phyloP scores from a whole-genome alignment of 768 basidiomycete genomes.

The Saitozyma podzolica region DNA sequence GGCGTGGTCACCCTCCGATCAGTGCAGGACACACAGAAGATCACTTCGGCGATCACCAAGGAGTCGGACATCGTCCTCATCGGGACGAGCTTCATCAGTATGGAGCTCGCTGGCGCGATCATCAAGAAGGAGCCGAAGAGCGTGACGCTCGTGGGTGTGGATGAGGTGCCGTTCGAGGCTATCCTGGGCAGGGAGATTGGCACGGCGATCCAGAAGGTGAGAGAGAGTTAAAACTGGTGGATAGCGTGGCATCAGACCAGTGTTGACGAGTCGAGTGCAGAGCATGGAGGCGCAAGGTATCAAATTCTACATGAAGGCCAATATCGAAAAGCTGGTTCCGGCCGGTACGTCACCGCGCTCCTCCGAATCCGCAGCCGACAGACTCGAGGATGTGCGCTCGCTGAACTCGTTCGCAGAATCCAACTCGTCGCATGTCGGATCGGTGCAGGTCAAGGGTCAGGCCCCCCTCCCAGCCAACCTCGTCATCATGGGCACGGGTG shows the following conservation, averaged over 20 bases:
- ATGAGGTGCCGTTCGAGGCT: slow-evolving; percentile 74
- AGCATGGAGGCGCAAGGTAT: slow-evolving; percentile 79
- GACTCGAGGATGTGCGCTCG: not conserved
- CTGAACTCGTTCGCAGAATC: slow-evolving; percentile 24
- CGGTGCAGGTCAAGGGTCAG: slow-evolving; percentile 66
- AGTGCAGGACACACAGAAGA: slow-evolving; percentile 69
- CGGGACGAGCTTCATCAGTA: slow-evolving; percentile 86
- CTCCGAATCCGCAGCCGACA: not conserved
- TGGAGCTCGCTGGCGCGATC: slow-evolving; percentile 72
- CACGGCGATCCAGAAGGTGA: slow-evolving; percentile 70
- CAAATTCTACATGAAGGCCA: slow-evolving; percentile 75
- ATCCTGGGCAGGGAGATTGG: slow-evolving; percentile 81
- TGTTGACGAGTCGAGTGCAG: slow-evolving; percentile 52
- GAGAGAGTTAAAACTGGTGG: not conserved
- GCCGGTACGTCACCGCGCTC: slow-evolving; percentile 51
- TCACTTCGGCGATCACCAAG: slow-evolving; percentile 54
- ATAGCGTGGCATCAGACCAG: not conserved
- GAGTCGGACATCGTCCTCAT: slow-evolving; percentile 82
- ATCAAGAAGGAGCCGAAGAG: slow-evolving; percentile 72
- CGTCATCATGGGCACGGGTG: slow-evolving; percentile 83
- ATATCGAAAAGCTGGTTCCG: slow-evolving; percentile 68
- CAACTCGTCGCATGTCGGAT: slow-evolving; percentile 61
- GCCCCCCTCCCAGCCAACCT: slow-evolving; percentile 69
- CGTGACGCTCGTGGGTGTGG: slow-evolving; percentile 81
- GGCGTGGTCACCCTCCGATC: slow-evolving; percentile 76